Percentiles rank a stretch among this genome's conserved stretches.
These are phyloP conservation scores for Apophysomyces sp. DNA, from an alignment of 371 early-diverging fungal genomes.

Conservation along the genomic window DNA sequence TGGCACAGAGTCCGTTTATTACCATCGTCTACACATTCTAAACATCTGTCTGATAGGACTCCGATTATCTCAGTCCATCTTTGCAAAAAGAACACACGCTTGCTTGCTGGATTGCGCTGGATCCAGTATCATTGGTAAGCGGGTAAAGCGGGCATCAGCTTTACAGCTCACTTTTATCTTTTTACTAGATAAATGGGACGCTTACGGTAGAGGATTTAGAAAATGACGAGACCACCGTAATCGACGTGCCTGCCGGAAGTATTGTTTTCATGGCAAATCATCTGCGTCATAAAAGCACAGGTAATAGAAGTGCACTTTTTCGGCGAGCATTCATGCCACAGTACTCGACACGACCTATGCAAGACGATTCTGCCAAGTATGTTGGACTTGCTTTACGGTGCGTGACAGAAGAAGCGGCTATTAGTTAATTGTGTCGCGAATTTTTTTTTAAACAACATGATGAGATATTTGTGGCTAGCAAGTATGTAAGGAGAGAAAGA, in stretches of 20 bases:
- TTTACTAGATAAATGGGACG: slow-evolving; percentile 24
- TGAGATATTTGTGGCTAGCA: too few species aligned
- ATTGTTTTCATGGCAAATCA: slow-evolving; percentile 56
- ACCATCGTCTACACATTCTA: not conserved
- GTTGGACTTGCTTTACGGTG: not conserved
- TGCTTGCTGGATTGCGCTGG: slow-evolving; percentile 59
- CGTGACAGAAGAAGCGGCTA: too few species aligned
- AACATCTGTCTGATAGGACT: slow-evolving; percentile 24
- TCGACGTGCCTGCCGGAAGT: slow-evolving; percentile 40
- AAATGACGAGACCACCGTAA: slow-evolving; percentile 6
- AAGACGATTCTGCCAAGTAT: not conserved
- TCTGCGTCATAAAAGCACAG: slow-evolving; percentile 53
- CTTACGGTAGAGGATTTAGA: slow-evolving; percentile 24
- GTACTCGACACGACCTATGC: slow-evolving; percentile 32
- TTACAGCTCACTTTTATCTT: not conserved
- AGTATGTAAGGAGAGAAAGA: not conserved
- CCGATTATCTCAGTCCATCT: slow-evolving; percentile 29
- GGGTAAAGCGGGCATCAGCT: not conserved
- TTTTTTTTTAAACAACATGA: too few species aligned
- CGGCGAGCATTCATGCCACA: slow-evolving; percentile 60
- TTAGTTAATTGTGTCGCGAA: too few species aligned
- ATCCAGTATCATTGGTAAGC: slow-evolving; percentile 29
- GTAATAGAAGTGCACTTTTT: slow-evolving; percentile 36
- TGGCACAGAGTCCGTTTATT: slow-evolving; percentile 50
- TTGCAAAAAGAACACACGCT: slow-evolving; percentile 31